Percentiles rank a stretch among this genome's conserved stretches.
Evolutionary conservation across 306 rosid genomes (phyloP).

Genomic region (Arachis stenosperma): DNA sequence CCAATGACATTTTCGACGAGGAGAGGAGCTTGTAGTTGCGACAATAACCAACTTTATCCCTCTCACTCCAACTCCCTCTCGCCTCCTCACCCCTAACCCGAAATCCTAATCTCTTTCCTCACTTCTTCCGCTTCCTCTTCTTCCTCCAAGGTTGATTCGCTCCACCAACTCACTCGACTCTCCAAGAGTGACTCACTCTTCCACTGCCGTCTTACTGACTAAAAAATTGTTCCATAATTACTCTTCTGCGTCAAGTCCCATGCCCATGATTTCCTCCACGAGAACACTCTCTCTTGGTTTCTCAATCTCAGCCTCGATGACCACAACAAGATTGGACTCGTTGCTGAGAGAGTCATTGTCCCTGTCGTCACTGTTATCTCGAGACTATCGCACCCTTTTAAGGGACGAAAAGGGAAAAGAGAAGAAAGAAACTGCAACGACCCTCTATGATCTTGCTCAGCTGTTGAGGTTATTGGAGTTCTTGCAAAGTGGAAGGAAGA

Average conservation of each 20-base stretch:
- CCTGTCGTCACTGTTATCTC: slow-evolving; percentile 10
- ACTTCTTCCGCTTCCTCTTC: slow-evolving; percentile 49
- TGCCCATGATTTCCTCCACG: slow-evolving; percentile 63
- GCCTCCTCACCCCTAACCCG: too few species aligned
- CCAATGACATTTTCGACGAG: too few species aligned
- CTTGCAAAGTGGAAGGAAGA: slow-evolving; percentile 62
- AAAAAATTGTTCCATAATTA: slow-evolving; percentile 61
- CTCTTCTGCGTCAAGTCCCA: slow-evolving; percentile 51
- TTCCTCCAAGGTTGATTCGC: slow-evolving; percentile 53
- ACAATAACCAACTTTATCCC: too few species aligned
- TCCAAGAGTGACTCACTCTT: slow-evolving; percentile 66
- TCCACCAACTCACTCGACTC: slow-evolving; percentile 59
- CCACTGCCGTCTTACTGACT: slow-evolving; percentile 67
- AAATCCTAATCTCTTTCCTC: slow-evolving; percentile 43
- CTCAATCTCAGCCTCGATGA: slow-evolving; percentile 74
- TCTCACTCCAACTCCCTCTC: too few species aligned
- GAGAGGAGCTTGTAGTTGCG: too few species aligned
- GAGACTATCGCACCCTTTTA: slow-evolving; percentile 55
- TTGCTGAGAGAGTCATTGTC: slow-evolving; percentile 73
- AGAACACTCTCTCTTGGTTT: slow-evolving; percentile 64
- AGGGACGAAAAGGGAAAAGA: slow-evolving; percentile 63
- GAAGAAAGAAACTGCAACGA: slow-evolving; percentile 81
- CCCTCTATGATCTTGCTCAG: slow-evolving; percentile 75
- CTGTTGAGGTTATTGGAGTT: slow-evolving; percentile 53
- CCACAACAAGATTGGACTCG: slow-evolving; percentile 80